phyloP scores from a whole-genome alignment of 805 yeast species.

The Candida silvatica region DNA sequence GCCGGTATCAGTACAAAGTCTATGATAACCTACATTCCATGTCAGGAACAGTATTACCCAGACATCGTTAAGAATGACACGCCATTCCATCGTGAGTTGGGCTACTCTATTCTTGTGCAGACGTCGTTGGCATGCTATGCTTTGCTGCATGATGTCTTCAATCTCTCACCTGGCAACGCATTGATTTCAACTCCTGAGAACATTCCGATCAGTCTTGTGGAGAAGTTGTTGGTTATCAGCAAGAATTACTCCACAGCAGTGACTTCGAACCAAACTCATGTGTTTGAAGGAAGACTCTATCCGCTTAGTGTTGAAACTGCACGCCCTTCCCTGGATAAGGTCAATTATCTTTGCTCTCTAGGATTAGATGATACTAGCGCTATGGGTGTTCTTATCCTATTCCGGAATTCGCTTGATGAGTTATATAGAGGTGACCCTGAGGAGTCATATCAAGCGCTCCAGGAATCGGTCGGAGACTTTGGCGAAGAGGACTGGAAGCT shows the following conservation, averaged over 20 bases:
- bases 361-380: slow-evolving; percentile 27
- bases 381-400: slow-evolving; percentile 14
- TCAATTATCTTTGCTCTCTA: slow-evolving; percentile 23
- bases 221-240: slow-evolving; percentile 36
- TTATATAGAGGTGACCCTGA: slow-evolving; percentile 13
- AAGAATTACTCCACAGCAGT: slow-evolving; percentile 30
- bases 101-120: slow-evolving; percentile 26
- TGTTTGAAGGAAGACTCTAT: slow-evolving; percentile 27
- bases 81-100: slow-evolving; percentile 18
- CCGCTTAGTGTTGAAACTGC: slow-evolving; percentile 31
- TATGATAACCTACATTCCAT: slow-evolving; percentile 22
- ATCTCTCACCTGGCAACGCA: slow-evolving; percentile 15
- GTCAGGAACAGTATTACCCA: slow-evolving; percentile 31
- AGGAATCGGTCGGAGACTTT: slow-evolving; percentile 19
- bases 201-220: slow-evolving; percentile 31
- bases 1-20: slow-evolving; percentile 35
- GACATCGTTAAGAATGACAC: slow-evolving; percentile 21
- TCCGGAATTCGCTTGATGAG: slow-evolving; percentile 2
- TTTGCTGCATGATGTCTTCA: slow-evolving; percentile 27
- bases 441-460: slow-evolving; percentile 7
- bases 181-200: slow-evolving; percentile 15
- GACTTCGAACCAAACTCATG: slow-evolving; percentile 27
- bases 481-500: slow-evolving; percentile 13
- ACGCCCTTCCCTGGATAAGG: slow-evolving; percentile 29
- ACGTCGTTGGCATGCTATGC: slow-evolving; percentile 32